phyloP scores from a whole-genome alignment of 306 rosid species.

The Prunus kanzakura region DNA sequence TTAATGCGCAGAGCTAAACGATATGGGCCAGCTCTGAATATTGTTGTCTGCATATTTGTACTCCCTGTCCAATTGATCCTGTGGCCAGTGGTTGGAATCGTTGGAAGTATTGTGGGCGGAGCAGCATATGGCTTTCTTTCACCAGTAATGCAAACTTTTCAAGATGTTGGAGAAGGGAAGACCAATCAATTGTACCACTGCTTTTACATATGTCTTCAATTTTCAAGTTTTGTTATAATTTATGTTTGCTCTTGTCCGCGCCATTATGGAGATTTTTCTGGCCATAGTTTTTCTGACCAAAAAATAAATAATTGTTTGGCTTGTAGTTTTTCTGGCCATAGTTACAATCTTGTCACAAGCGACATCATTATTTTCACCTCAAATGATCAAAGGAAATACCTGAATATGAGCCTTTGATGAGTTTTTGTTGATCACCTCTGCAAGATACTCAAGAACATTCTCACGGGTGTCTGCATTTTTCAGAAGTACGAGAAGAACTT shows the following conservation, averaged over 20 bases:
- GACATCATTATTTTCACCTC: too few relatives aligned
- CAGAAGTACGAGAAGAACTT: too few relatives aligned
- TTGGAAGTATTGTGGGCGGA: conserved; percentile 81
- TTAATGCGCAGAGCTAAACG: conserved; percentile 55
- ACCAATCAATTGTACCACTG: conserved; percentile 54
- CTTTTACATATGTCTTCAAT: conserved; percentile 58
- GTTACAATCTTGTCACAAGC: too few relatives aligned
- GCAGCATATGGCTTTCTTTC: conserved; percentile 71
- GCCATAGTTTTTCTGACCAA: too few relatives aligned
- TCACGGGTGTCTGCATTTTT: too few relatives aligned
- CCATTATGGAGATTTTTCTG: conserved; percentile 21
- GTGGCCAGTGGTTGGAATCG: conserved; percentile 71
- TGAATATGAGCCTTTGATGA: too few relatives aligned
- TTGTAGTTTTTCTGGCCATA: too few relatives aligned
- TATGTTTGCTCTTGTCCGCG: conserved; percentile 22
- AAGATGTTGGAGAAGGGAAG: conserved; percentile 86
- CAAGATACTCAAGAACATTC: too few relatives aligned
- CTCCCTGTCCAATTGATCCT: conserved; percentile 58
- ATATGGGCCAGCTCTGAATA: conserved; percentile 75
- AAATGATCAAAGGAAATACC: too few relatives aligned
- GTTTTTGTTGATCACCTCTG: too few relatives aligned
- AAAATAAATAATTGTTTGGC: too few relatives aligned
- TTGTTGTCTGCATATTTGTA: conserved; percentile 56
- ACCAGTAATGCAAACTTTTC: conserved; percentile 75
- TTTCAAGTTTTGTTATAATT: background rate